Evolutionary conservation across 2,329 filamentous ascomycete genomes (phyloP).

Genomic region (Fusarium virguliforme): DNA sequence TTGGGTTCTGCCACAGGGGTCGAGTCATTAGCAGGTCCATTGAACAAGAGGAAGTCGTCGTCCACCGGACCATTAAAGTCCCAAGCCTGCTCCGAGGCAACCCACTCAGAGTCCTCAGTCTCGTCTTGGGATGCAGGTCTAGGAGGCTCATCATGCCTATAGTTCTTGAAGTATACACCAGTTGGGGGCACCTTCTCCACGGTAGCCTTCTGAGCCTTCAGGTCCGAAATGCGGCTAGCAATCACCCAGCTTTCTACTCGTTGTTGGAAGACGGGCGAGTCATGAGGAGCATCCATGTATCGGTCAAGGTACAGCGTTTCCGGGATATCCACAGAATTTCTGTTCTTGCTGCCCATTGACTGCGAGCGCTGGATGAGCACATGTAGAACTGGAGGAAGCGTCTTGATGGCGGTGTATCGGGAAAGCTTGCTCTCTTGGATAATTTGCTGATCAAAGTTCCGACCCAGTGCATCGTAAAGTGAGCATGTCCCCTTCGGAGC

Average conservation of each 20-base stretch:
- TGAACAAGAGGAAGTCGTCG: conserved; percentile 56
- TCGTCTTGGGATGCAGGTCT: conserved; percentile 17
- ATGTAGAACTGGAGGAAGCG: conserved; percentile 88
- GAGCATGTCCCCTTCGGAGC: conserved; percentile 67
- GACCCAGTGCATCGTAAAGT: conserved; percentile 88
- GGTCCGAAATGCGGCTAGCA: conserved; percentile 73
- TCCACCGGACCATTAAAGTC: conserved; percentile 59
- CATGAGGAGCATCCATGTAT: conserved; percentile 80
- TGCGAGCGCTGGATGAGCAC: conserved; percentile 90
- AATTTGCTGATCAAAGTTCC: conserved; percentile 85
- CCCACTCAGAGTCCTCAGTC: conserved; percentile 15
- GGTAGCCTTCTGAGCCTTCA: conserved; percentile 63
- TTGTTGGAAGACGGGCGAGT: conserved; percentile 73
- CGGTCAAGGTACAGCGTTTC: conserved; percentile 89
- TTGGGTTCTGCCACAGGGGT: too few relatives aligned
- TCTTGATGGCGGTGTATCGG: conserved; percentile 80
- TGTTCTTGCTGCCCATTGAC: conserved; percentile 82
- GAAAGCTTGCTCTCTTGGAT: conserved; percentile 76
- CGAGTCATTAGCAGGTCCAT: conserved; percentile 4
- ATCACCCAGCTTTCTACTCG: conserved; percentile 83
- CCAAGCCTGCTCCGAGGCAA: conserved; percentile 52
- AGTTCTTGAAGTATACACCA: conserved; percentile 52
- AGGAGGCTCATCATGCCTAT: conserved; percentile 17
- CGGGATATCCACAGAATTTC: conserved; percentile 83
- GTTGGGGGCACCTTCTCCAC: conserved; percentile 50